Evolutionary conservation across 352 stramenopile genomes (phyloP), one percentile per base, ranked within the genome.

Genomic region (Phytophthora pinifolia): DNA sequence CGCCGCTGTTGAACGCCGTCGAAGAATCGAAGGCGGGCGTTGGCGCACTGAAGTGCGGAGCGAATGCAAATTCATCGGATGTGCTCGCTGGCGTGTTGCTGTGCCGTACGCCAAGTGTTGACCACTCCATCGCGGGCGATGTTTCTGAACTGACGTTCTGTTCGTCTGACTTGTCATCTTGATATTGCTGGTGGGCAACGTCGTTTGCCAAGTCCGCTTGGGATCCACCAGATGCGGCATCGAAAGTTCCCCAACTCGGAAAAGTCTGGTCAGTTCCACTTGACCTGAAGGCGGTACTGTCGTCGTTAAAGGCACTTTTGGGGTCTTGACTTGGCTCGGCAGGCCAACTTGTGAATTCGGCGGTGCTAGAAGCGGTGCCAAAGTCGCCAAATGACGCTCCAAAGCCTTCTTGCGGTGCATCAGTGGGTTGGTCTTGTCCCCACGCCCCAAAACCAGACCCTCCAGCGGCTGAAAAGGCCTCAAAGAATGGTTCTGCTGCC

Each of bases 401-500:
- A 25, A 50, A 46, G 6, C 1, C 17, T 27, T 41, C 14, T 6
- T 41, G 17, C 0, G 18, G 17, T 32, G 20, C 9, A n/a, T 46
- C 20, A 15, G 12, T 51, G 37, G 31, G 13, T 20, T 6, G 20
- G 1, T 10, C 31, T 1, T 47, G 13, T 8, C 14, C 41, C 55
- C 55, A 63, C 6, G n/a, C 8, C 30, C 10, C 27, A 49, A 65
- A 54, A 1, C 12, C 9, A 45, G 31, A 37, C 15, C 44, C 17
- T 33, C 32, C 53, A 39, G 29, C 4, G 36, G 22, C 3, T 13
- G 39, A 48, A 45, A 64, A 59, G 3, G 33, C 31, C 3, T 15
- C 39, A n/a, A 59, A 59, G 3, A 37, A 38, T 22, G 17, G 3
- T 3, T 33, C 29, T 9, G 59, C 33, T 14, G 9, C 33, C 1